These are phyloP conservation scores for Nicotiana sylvestris DNA, from an alignment of 257 asterid genomes.

Conservation along the genomic window DNA sequence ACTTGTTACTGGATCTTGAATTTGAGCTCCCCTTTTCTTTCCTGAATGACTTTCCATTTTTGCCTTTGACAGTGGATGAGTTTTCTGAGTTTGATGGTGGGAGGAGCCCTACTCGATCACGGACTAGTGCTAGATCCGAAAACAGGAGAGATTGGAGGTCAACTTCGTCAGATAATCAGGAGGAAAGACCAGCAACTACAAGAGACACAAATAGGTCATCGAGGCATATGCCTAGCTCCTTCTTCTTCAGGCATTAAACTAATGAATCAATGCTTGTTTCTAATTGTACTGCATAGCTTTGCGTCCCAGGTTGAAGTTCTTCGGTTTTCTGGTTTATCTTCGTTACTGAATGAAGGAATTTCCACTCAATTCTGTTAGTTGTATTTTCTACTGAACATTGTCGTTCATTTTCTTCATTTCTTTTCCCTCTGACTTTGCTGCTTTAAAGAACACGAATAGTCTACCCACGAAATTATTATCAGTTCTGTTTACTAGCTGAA, in stretches of 20 bases:
- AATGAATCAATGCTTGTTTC: background rate
- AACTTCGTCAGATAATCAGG: background rate
- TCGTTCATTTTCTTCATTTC: background rate
- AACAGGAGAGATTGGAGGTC: background rate
- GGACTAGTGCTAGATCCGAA: slow-evolving; percentile 1
- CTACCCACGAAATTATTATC: background rate
- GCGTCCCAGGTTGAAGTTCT: background rate
- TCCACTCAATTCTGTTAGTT: background rate
- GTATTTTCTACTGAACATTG: background rate
- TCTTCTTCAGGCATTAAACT: background rate
- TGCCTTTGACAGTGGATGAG: slow-evolving; percentile 5
- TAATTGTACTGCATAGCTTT: background rate
- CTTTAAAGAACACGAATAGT: background rate
- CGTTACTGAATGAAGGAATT: background rate
- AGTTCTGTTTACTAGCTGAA: background rate
- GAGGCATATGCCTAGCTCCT: background rate
- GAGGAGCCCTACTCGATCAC: background rate
- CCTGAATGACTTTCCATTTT: slow-evolving; percentile 17
- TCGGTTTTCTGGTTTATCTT: background rate
- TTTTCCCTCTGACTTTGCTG: background rate
- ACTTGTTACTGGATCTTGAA: slow-evolving; percentile 19
- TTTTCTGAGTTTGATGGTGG: background rate
- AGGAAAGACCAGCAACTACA: slow-evolving; percentile 7
- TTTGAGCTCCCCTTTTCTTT: slow-evolving; percentile 30
- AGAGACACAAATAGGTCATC: slow-evolving; percentile 4